A percentile compares a stretch with the other conserved stretches of the same genome.
Evolutionary conservation across 2,329 filamentous ascomycete species (phyloP).

Genomic region (Colletotrichum sojae): DNA sequence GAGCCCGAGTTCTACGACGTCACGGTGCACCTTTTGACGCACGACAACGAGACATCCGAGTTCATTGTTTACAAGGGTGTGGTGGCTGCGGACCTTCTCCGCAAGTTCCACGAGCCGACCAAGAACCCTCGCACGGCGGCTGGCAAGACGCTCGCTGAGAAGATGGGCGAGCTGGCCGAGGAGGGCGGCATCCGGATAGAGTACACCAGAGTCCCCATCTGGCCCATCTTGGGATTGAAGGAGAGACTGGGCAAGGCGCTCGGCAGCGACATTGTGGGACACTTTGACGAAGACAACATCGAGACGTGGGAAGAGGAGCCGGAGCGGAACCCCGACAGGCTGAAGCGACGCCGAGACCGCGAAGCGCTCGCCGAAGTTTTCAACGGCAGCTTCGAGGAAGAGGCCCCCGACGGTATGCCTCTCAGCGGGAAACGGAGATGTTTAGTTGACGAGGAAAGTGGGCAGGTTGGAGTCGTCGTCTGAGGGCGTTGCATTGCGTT

Average conservation of each 20-base stretch:
- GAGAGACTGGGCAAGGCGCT: conserved; percentile 69
- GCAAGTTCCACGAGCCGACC: conserved; percentile 64
- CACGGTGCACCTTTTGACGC: conserved; percentile 65
- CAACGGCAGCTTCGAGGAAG: conserved; percentile 58
- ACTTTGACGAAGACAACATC: conserved; percentile 54
- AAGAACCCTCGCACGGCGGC: conserved; percentile 49
- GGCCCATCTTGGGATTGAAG: conserved; percentile 69
- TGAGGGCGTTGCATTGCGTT: conserved; percentile 29
- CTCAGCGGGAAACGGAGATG: conserved; percentile 55
- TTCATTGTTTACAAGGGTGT: conserved; percentile 69
- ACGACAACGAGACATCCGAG: conserved; percentile 62
- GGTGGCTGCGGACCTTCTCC: conserved; percentile 63
- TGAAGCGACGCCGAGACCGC: conserved; percentile 55
- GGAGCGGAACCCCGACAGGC: conserved; percentile 44
- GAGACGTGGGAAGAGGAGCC: conserved; percentile 61
- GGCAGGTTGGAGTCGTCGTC: conserved; percentile 40
- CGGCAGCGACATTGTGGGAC: conserved; percentile 65
- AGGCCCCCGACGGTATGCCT: conserved; percentile 50
- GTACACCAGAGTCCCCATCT: conserved; percentile 64
- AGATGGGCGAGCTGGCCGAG: conserved; percentile 43
- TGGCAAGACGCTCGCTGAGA: conserved; percentile 15
- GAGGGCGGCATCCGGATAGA: conserved; percentile 60
- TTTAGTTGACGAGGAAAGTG: conserved; percentile 42
- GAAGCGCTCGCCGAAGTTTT: conserved; percentile 54
- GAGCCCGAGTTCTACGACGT: conserved; percentile 60